Evolutionary conservation across 192 early-diverging fungal genomes (phyloP), one percentile per base, ranked within the genome.

Genomic region (Linnemannia schmuckeri): DNA sequence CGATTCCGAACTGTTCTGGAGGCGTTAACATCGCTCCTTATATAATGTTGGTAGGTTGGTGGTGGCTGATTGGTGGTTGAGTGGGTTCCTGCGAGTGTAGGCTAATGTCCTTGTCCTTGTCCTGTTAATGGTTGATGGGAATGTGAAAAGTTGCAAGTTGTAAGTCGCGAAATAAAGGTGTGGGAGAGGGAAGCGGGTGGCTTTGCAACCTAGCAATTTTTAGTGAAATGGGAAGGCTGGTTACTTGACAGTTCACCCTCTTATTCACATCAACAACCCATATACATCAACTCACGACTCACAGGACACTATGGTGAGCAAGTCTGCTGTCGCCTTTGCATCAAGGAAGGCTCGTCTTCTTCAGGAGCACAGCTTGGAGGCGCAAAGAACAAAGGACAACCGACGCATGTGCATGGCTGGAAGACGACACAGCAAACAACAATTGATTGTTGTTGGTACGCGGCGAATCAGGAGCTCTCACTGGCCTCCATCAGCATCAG

Each of bases 1-100:
- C 96, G 66, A 95, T 95, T 30, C 96, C 97, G 89, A 97, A 98
- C 10, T 95, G 93, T 75, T 98, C 97, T 37, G 96, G 96, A 52
- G 93, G 94, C 33, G 88, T 90, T 6, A 93, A 61, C 77, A 94
- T 86, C 7, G 8, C 41, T 20, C 15, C 22, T 41, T 73, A 5
- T 24, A 0, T 49, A 20, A 4, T n/a, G 44, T 3, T 46, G 10
- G 40, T 73, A 27, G 0, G 12, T 20, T 30, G 42, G 42, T 73
- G 3, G 15, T 37, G 37, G 37, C 37, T 37, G 3, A 30, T 57
- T 9, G 55, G 8, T 57, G 20, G 17, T 6, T 57, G 55, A 9
- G 6, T 27, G 33, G n/a, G 61, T 66, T 66, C 27, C 27, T 66
- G 61, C 12, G 27, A 0, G 17, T 52, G 47, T 10, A 52, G 49